Evolutionary conservation across 2,329 filamentous ascomycete species (phyloP), one percentile per base, ranked within the genome.

Genomic region (Clarireedia monteithiana): DNA sequence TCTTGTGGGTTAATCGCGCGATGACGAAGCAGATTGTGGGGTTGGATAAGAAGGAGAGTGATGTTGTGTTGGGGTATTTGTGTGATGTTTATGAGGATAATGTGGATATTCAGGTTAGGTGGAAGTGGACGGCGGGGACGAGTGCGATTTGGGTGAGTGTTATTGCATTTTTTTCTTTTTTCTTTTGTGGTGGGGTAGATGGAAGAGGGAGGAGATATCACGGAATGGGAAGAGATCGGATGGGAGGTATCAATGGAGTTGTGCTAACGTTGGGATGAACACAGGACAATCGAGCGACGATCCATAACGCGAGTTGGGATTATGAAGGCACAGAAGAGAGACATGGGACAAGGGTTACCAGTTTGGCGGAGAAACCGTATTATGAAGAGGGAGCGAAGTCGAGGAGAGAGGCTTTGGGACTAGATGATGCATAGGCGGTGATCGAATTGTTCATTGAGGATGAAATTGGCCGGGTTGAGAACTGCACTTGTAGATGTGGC

Each of bases 251-350:
- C 15, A 36, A 48, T 23, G 5, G 30, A 17, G 9, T 49, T 23
- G 34, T 54, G 27, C 48, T 6, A 6, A 15, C 5, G 4, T 30
- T 6, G 15, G 6, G 30, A 48, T 24, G 3, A 30, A 30, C 27
- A 30, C 27, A 54, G 53, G 85, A 89, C 64, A 89, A 89, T 63
- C 75, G 82, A 40, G 85, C 88, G 57, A 88, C 86, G 0, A 88
- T 88, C 39, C 85, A 89, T 62, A 88, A 87, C 59, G 85, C 85
- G 0, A 84, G 80, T 63, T 89, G 84, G 84, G 85, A 89, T 62
- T 89, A 89, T 64, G 84, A 80, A 36, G 83, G 83, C 1, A 76
- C 73, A 20, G 75, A 88, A 65, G 83, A 85, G 0, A 75, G 86
- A 40, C 86, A 90, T 67, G 86, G 86, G 2, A 89, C 85, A 0